Base-by-base conservation (phyloP, 2,329 filamentous ascomycete species). In the Orbilia ellipsospora region DNA sequence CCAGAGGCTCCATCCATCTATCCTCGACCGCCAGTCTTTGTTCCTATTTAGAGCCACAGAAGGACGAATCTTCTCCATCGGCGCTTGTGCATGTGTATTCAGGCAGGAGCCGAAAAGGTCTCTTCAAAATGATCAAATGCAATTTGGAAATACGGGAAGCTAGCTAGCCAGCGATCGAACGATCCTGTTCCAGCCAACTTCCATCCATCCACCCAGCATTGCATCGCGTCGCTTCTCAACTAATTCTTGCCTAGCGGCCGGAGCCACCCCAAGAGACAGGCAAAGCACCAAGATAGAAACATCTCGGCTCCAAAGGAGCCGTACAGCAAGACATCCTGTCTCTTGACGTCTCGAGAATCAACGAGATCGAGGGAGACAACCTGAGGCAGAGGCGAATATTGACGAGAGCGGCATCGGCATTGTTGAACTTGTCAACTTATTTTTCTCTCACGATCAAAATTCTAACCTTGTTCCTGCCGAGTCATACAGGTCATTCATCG, bases 1-100 rank as follows among this genome's bases (percentile, higher is more conserved):
- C 56, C 65, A 20, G 65, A 59, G 16, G 59, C 50, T 18, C 52
- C 23, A 48, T 50, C 13, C n/a, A 36, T 23, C 36, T 36, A 2
- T 31, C 44, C 26, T 18, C n/a, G 26, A 54, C 48, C 18, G 15
- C 7, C 3, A 40, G 16, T 10, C 4, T 13, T 20, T 66, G 62
- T 63, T 67, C 69, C 70, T 74, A 68, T 74, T 74, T 74, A 56
- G 57, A 74, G 70, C 54, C 63, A 42, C 50, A 45, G 4, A 36
- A 10, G 31, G 10, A 36, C 6, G 3, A 36, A 36, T 10, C 31
- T 10, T 36, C 31, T 36, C 31, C 31, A 36, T 36, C 31, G 31
- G 31, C 31, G 31, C 31, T 6, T 36, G 31, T 36, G 31, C 31
- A 36, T 36, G 31, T 36, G 31, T 36, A 36, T 36, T 36, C 31